Conservation (phyloP, 345 rosid species). For the Populus davidiana region DNA sequence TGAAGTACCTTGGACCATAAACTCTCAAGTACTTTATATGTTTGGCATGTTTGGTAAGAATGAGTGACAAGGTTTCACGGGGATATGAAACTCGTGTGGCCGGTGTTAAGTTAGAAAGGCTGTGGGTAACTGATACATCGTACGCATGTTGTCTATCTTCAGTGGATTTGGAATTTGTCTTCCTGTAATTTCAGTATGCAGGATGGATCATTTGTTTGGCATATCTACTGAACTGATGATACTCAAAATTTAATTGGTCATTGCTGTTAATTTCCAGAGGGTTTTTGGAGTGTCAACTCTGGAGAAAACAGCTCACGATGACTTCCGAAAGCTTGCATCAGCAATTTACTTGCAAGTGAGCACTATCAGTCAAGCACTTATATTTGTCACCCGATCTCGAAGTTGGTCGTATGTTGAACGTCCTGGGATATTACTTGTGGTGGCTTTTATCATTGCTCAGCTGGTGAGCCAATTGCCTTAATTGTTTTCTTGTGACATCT, state of each 20-base stretch:
- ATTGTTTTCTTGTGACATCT: conserved; percentile 5
- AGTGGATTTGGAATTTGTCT: not conserved
- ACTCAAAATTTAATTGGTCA: not conserved
- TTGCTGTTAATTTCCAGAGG: conserved; percentile 44
- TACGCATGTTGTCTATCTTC: not conserved
- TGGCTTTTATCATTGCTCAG: conserved; percentile 82
- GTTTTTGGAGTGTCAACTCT: conserved; percentile 78
- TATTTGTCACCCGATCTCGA: conserved; percentile 91
- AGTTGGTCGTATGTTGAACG: conserved; percentile 96
- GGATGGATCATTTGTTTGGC: not conserved
- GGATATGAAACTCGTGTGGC: not conserved
- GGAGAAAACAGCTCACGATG: conserved; percentile 88
- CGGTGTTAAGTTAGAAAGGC: not conserved
- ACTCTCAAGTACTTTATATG: not conserved
- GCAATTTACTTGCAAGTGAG: conserved; percentile 97
- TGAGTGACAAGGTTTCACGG: not conserved
- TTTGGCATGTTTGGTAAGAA: not conserved
- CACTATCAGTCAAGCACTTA: conserved; percentile 92
- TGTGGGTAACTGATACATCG: not conserved
- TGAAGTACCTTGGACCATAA: not conserved
- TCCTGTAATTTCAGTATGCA: not conserved
- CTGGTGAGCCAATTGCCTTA: conserved; percentile 52
- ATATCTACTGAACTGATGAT: not conserved
- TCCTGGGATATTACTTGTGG: conserved; percentile 74
- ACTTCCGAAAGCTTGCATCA: conserved; percentile 88